Percentiles rank a stretch among this genome's conserved stretches.
Conservation (phyloP, 2,329 filamentous ascomycete genomes). For the Cytospora leucostoma region DNA sequence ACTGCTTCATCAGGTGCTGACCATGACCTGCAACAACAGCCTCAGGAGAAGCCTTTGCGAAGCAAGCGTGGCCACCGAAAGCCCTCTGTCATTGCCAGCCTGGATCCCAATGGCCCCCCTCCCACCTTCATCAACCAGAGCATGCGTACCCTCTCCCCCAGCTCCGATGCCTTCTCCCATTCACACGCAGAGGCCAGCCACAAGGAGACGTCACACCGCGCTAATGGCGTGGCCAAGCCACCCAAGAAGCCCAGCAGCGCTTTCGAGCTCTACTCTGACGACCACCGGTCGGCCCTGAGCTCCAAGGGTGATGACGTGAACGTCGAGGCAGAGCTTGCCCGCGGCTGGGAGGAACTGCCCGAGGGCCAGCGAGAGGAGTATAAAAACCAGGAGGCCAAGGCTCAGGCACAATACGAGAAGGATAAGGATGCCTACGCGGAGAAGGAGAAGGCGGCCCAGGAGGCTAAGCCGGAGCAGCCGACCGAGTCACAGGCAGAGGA, state of each 20-base stretch:
- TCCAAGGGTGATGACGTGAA: slow-evolving; percentile 47
- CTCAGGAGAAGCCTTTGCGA: slow-evolving; percentile 75
- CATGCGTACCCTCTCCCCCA: slow-evolving; percentile 48
- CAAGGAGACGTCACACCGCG: slow-evolving; percentile 30
- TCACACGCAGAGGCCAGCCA: slow-evolving; percentile 39
- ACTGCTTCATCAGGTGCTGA: slow-evolving; percentile 26
- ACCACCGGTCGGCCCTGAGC: slow-evolving; percentile 48
- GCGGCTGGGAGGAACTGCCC: slow-evolving; percentile 56
- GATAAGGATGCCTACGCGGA: slow-evolving; percentile 42
- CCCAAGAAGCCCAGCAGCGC: slow-evolving; percentile 49
- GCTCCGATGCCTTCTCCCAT: slow-evolving; percentile 56
- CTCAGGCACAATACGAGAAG: slow-evolving; percentile 45
- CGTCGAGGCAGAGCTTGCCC: slow-evolving; percentile 57
- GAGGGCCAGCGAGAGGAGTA: slow-evolving; percentile 53
- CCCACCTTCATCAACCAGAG: slow-evolving; percentile 51
- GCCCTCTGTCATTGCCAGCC: slow-evolving; percentile 49
- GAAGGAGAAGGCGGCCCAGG: slow-evolving; percentile 24
- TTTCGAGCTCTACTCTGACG: slow-evolving; percentile 58
- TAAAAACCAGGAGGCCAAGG: slow-evolving; percentile 45
- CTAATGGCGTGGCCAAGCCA: slow-evolving; percentile 45
- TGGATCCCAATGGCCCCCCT: slow-evolving; percentile 36
- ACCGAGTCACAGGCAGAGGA: slow-evolving; percentile 30
- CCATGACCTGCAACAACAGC: slow-evolving; percentile 48
- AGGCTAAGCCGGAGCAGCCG: slow-evolving; percentile 25
- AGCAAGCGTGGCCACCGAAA: slow-evolving; percentile 73